A percentile compares a stretch with the other conserved stretches of the same genome.
phyloP scores from a whole-genome alignment of 306 rosid species.

The Trifolium dubium region DNA sequence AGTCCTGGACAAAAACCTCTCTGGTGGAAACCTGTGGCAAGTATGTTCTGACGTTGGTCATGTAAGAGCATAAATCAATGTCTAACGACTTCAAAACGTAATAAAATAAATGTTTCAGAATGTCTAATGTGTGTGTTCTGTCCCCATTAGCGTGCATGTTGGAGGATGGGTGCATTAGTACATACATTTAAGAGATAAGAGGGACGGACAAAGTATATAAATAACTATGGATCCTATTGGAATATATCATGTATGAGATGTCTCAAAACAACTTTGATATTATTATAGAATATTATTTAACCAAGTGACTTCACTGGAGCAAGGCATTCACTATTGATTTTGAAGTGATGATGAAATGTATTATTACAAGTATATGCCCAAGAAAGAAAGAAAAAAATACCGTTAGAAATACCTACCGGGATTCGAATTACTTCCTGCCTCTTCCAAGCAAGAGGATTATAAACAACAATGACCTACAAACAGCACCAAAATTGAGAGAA shows the following conservation, averaged over 20 bases:
- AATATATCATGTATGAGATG: not conserved
- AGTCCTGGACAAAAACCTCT: slow-evolving; percentile 68
- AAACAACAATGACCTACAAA: slow-evolving; percentile 75
- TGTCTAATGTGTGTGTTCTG: slow-evolving; percentile 14
- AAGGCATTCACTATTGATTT: slow-evolving; percentile 6
- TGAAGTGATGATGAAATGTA: slow-evolving; percentile 12
- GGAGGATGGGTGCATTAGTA: slow-evolving; percentile 24
- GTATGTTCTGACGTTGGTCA: slow-evolving; percentile 38
- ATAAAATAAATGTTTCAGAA: slow-evolving; percentile 17
- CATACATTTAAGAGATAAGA: slow-evolving; percentile 8
- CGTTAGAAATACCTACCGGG: slow-evolving; percentile 64
- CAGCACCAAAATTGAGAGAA: slow-evolving; percentile 28
- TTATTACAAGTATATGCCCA: not conserved
- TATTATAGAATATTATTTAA: not conserved
- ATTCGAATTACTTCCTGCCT: slow-evolving; percentile 79
- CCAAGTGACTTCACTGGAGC: slow-evolving; percentile 24
- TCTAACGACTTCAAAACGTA: slow-evolving; percentile 11
- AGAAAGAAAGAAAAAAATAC: not conserved
- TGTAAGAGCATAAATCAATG: slow-evolving; percentile 16
- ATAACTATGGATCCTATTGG: not conserved
- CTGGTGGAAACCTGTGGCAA: slow-evolving; percentile 61
- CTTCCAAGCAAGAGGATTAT: slow-evolving; percentile 85
- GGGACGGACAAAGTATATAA: slow-evolving; percentile 4
- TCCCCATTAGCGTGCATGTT: slow-evolving; percentile 8
- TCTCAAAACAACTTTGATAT: not conserved